These are phyloP conservation scores for Sphagnurus paluster DNA, from an alignment of 1,284 basidiomycete species.

Conservation along the genomic window DNA sequence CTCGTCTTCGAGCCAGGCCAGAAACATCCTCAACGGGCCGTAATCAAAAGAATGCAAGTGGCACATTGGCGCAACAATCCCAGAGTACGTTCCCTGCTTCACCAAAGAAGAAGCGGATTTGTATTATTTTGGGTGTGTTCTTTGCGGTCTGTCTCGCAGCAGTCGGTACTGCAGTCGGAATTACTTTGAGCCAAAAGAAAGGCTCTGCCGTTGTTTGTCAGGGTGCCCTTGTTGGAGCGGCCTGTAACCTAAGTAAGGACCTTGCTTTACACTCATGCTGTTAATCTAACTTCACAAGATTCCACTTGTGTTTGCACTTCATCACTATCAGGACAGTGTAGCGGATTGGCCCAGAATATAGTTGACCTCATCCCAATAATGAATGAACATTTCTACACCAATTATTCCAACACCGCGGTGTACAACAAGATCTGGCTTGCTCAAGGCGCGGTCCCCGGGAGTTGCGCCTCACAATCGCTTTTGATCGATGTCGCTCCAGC, in stretches of 20 bases:
- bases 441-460: slow-evolving; percentile 40
- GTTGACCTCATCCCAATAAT: slow-evolving; percentile 47
- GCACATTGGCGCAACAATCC: slow-evolving; percentile 1
- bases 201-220: slow-evolving; percentile 10
- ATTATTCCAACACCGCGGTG: slow-evolving; percentile 42
- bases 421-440: slow-evolving; percentile 51
- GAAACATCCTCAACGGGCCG: neutral
- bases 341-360: slow-evolving; percentile 53
- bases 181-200: slow-evolving; percentile 16
- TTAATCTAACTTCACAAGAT: slow-evolving; percentile 36
- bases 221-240: slow-evolving; percentile 35
- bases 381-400: slow-evolving; percentile 50
- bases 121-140: slow-evolving; percentile 31
- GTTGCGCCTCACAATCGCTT: slow-evolving; percentile 51
- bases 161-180: slow-evolving; percentile 20
- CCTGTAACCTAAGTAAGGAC: slow-evolving; percentile 57
- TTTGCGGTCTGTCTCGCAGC: slow-evolving; percentile 36
- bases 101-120: slow-evolving; percentile 28
- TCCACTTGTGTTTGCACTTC: slow-evolving; percentile 63
- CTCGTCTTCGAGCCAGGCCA: neutral
- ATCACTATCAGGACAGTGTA: slow-evolving; percentile 41
- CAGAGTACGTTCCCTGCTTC: neutral
- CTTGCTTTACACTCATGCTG: slow-evolving; percentile 1
- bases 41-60: slow-evolving; percentile 1
- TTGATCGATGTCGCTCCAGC: slow-evolving; percentile 56